Conservation (phyloP, 2,329 filamentous ascomycete genomes). For the Colletotrichum sp. region DNA sequence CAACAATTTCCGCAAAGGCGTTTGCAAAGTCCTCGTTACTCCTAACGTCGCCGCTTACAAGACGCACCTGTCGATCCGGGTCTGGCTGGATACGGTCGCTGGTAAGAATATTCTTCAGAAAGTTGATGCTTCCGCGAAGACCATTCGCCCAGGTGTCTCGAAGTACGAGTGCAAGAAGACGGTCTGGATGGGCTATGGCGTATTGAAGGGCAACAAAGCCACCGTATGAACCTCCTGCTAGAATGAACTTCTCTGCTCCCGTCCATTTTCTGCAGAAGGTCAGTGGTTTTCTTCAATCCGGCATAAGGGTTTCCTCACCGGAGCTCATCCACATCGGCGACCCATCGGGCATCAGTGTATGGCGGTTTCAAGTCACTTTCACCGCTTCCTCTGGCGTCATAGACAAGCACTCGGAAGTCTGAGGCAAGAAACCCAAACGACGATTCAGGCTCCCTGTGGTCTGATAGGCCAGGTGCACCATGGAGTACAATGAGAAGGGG, state of each 20-base stretch:
- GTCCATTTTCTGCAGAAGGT: slow-evolving; percentile 21
- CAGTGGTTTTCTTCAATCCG: not conserved
- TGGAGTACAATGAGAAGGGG: slow-evolving; percentile 27
- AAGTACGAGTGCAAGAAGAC: slow-evolving; percentile 25
- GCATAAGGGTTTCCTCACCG: slow-evolving; percentile 12
- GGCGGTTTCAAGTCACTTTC: slow-evolving; percentile 26
- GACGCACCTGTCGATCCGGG: slow-evolving; percentile 21
- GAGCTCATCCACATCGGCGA: slow-evolving; percentile 28
- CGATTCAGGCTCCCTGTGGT: slow-evolving; percentile 22
- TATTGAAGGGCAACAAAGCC: slow-evolving; percentile 26
- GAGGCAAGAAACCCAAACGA: slow-evolving; percentile 25
- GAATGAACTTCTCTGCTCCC: slow-evolving; percentile 23
- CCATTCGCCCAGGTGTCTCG: slow-evolving; percentile 27
- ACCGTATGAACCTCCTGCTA: slow-evolving; percentile 29
- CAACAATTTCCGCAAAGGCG: slow-evolving; percentile 20
- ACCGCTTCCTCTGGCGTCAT: slow-evolving; percentile 29
- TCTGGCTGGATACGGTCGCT: slow-evolving; percentile 22
- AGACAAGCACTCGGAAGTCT: slow-evolving; percentile 26
- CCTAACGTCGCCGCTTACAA: slow-evolving; percentile 23
- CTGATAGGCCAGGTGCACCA: slow-evolving; percentile 27
- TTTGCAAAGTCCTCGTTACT: slow-evolving; percentile 23
- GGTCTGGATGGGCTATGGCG: slow-evolving; percentile 23
- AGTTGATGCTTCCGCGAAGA: slow-evolving; percentile 8
- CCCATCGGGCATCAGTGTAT: slow-evolving; percentile 27
- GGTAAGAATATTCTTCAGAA: slow-evolving; percentile 17